Evolutionary conservation across 2,329 filamentous ascomycete genomes (phyloP), one percentile per base, ranked within the genome.

Genomic region (Pseudocercospora macadamiae): DNA sequence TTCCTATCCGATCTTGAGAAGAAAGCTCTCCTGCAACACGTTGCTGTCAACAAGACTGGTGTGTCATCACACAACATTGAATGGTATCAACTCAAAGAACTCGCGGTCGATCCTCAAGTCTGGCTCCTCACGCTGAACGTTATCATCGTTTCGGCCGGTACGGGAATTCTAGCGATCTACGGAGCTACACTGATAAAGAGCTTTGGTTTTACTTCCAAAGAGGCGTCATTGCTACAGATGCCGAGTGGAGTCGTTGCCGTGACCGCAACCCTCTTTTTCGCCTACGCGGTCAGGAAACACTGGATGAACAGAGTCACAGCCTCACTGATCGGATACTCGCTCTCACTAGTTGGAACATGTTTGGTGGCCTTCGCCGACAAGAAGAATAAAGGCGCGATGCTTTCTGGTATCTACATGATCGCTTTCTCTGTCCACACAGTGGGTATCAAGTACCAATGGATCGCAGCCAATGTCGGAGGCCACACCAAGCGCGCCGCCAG

Each of bases 401-500:
- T 78, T 21, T 68, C 73, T 2, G 76, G 75, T 0, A 73, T 75
- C 39, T 79, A 76, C 54, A 64, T 78, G 26, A 70, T 72, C 49
- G 72, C 74, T 42, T 67, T 69, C 23, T 71, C 76, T 28, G 70
- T 74, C 26, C 47, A 37, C 12, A 59, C 57, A 8, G 30, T 57
- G 3, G 57, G 57, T 3, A 62, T 64, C 16, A 52, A 54, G 9
- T 57, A 61, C 1, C 67, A 68, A n/a, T 77, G 75, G 69, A 62
- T 71, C 1, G 68, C 68, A 1, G 70, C 71, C 6, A 76, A 91
- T 66, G 78, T 89, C n/a, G 88, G 85, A 19, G 89, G 89, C 0
- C 87, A 89, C 65, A 91, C 88, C 1, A 91, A 91, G 76, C 68
- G 70, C 47, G 59, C 55, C 2, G 45, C 60, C 25, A 55, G 88